These are phyloP conservation scores for Dendrobium officinale DNA, from an alignment of 106 monocot species.

Conservation along the genomic window DNA sequence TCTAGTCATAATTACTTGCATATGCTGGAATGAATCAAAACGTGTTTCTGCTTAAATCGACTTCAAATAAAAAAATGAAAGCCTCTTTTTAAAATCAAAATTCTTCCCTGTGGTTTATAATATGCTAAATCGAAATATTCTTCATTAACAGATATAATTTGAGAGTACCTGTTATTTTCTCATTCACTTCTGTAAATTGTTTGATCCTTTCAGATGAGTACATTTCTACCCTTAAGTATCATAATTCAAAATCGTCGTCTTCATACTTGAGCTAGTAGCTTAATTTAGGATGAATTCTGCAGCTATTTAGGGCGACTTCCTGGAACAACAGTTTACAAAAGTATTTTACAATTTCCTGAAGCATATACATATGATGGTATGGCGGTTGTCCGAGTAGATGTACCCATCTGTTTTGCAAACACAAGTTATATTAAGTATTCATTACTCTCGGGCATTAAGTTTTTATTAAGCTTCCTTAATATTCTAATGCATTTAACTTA, in stretches of 20 bases:
- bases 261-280: not conserved
- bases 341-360: constrained; percentile 85
- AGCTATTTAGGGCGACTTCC: constrained; percentile 95
- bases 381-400: constrained; percentile 81
- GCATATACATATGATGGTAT: constrained; percentile 92
- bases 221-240: no score
- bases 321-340: constrained; percentile 92
- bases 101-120: not conserved
- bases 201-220: no score
- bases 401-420: constrained; percentile 97
- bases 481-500: no score
- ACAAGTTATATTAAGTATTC: constrained; percentile 71
- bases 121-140: not conserved
- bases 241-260: not conserved
- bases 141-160: no score
- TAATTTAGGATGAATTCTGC: constrained; percentile 13
- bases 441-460: no score
- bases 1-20: not conserved
- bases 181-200: no score
- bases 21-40: not conserved
- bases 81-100: not conserved
- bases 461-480: no score
- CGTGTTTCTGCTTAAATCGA: not conserved
- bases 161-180: no score
- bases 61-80: not conserved